Base-by-base conservation (phyloP, 805 yeast species). In the Saccharomycopsis sp. region DNA sequence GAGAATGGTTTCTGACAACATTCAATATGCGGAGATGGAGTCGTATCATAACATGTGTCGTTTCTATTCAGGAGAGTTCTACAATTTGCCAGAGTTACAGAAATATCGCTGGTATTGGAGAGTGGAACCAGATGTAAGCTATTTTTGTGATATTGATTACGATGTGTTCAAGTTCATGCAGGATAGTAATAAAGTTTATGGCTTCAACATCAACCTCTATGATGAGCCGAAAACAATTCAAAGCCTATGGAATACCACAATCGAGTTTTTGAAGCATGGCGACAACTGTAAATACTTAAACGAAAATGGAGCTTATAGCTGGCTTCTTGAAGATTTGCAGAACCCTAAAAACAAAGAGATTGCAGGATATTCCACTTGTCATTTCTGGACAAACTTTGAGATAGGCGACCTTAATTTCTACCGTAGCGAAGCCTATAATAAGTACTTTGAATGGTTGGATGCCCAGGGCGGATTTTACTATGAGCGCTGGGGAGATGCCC, bases 401-500 rank as follows among this genome's bases (percentile, higher is more conserved):
- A 86, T 89, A 56, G 92, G 84, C 14, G 84, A 87, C 65, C 78
- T 89, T 85, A 92, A 89, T 63, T 89, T 89, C 65, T 85, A 76
- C 71, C 73, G 96, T 55, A 73, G 78, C 23, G 84, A 85, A 55
- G 81, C 89, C 0, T 89, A 89, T 67, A 73, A 76, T 50, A 71
- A 71, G 9, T 89, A 86, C 82, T 81, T 84, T 65, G 73, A 84
- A 35, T 72, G 75, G 65, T 71, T 89, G 47, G 96, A 89, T 58
- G 62, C 75, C 2, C 70, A 83, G 1, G 93, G 94, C 19, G 92
- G 92, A 3, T 89, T 89, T 66, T 89, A 87, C 69, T 89, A 89
- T 66, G 96, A 90, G 69, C 73, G 96, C 57, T 89, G 96, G 96
- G 96, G 96, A 2, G 96, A 89, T 73, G 96, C 96, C 0, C 96